Evolutionary conservation across 2,329 filamentous ascomycete species (phyloP), one percentile per base, ranked within the genome.

Genomic region (Colletotrichum camelliae): DNA sequence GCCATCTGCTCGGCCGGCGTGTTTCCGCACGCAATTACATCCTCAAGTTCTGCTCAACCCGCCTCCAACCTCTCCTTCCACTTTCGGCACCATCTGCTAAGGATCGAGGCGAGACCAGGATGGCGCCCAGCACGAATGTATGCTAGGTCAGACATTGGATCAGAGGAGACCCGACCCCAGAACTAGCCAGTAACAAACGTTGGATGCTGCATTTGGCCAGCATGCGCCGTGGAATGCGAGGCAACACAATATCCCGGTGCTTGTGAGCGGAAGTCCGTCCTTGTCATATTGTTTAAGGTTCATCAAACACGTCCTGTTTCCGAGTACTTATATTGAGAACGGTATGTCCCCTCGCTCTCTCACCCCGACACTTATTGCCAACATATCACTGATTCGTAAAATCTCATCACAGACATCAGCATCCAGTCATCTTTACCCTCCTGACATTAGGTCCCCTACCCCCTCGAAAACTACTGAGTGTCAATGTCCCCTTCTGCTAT

Each of bases 401-500:
- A 24, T 62, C 55, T 43, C 16, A 29, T n/a, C 61, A 37, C 21
- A 67, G 27, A 64, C 39, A 18, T 8, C 33, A n/a, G 27, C 48
- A 21, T 31, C 8, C 60, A 52, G 24, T 39, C 52, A 52, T 21
- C 18, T 55, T 39, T 16, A 37, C 48, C 37, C 29, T 48, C 8
- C 35, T 43, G 67, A 62, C 62, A 52, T 15, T 61, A 66, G 18
- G 33, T 35, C 21, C 37, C 31, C 57, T n/a, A 15, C n/a, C 72
- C 12, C 33, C 55, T 68, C 72, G n/a, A 57, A 57, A 77, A 55
- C 72, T 76, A 33, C 77, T 78, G 77, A 78, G 77, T 78, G 77
- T 78, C 79, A 83, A 93, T 93, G 91, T 88, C 90, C 78, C 91
- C 91, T 77, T 91, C 90, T 79, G 90, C 90, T 75, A 86, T 91